Percentiles rank a stretch among this genome's conserved stretches.
phyloP scores from a whole-genome alignment of 495 filamentous ascomycete genomes.

The Hypoxylon rickii region DNA sequence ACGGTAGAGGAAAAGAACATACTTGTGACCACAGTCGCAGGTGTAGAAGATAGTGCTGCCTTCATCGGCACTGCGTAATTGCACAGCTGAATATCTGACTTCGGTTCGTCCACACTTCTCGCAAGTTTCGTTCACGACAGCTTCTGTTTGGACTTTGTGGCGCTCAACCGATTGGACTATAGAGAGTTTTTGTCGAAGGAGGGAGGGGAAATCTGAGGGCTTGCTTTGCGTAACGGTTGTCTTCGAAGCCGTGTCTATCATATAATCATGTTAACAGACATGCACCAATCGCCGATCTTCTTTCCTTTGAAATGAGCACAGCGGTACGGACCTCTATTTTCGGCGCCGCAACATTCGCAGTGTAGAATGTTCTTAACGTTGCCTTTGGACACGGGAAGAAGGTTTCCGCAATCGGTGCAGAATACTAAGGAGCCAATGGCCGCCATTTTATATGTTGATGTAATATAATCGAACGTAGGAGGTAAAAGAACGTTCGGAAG shows the following conservation, averaged over 20 bases:
- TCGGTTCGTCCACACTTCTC: constrained; percentile 79
- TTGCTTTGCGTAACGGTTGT: constrained; percentile 83
- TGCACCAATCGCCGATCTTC: neutral
- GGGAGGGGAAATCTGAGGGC: constrained; percentile 82
- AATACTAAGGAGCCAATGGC: constrained; percentile 89
- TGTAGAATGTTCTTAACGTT: constrained; percentile 71
- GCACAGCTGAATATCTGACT: constrained; percentile 82
- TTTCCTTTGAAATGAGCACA: neutral
- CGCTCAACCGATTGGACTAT: constrained; percentile 81
- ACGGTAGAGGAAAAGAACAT: constrained; percentile 39
- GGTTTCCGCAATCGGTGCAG: constrained; percentile 90
- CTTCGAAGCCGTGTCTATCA: constrained; percentile 76
- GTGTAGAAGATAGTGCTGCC: constrained; percentile 88
- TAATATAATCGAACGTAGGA: neutral
- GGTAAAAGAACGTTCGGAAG: no score
- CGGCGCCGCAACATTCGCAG: constrained; percentile 83
- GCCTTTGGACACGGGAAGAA: constrained; percentile 79
- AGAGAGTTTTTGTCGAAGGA: constrained; percentile 81
- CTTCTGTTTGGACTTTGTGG: constrained; percentile 76
- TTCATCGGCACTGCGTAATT: constrained; percentile 92
- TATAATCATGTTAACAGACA: constrained; percentile 12
- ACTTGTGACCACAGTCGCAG: constrained; percentile 87
- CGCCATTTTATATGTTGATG: constrained; percentile 60
- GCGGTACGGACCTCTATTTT: constrained; percentile 69
- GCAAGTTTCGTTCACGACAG: constrained; percentile 70